A percentile compares a stretch with the other conserved stretches of the same genome.
phyloP scores from a whole-genome alignment of 2,329 filamentous ascomycete genomes.

The Cercospora sojina region DNA sequence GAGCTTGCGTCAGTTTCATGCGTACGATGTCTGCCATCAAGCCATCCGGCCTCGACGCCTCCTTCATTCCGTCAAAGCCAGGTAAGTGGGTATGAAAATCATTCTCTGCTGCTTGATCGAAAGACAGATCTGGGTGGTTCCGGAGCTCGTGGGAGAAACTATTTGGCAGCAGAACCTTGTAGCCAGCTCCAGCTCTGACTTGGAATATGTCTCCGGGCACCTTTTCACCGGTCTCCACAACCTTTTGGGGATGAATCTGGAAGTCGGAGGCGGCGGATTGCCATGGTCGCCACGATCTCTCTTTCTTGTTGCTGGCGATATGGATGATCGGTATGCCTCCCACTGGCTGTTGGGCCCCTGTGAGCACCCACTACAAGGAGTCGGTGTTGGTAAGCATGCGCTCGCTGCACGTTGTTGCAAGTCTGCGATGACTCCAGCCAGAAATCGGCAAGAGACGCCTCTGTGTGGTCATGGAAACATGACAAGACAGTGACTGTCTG shows the following conservation, averaged over 20 bases:
- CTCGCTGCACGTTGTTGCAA: background rate
- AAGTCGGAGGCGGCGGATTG: background rate
- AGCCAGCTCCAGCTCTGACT: constrained; percentile 20
- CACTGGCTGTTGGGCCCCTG: background rate
- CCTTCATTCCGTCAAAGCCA: constrained; percentile 26
- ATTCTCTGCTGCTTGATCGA: constrained; percentile 11
- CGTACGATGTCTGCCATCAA: constrained; percentile 22
- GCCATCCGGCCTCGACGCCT: constrained; percentile 11
- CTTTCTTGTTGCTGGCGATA: background rate
- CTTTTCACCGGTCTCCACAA: background rate
- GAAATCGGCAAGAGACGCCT: background rate
- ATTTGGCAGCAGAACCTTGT: constrained; percentile 24
- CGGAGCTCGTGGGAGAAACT: constrained; percentile 20
- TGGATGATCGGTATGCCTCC: background rate
- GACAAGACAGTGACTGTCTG: background rate
- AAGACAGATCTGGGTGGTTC: constrained; percentile 25
- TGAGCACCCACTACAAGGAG: background rate
- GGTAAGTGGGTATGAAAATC: constrained; percentile 15
- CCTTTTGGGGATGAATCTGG: background rate
- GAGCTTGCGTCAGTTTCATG: background rate
- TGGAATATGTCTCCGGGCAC: constrained; percentile 15
- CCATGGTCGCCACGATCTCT: background rate
- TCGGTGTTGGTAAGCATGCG: background rate
- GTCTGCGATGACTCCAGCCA: background rate
- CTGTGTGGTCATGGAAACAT: background rate